These are phyloP conservation scores for Luffa aegyptiaca DNA, from an alignment of 306 rosid species.

Conservation along the genomic window DNA sequence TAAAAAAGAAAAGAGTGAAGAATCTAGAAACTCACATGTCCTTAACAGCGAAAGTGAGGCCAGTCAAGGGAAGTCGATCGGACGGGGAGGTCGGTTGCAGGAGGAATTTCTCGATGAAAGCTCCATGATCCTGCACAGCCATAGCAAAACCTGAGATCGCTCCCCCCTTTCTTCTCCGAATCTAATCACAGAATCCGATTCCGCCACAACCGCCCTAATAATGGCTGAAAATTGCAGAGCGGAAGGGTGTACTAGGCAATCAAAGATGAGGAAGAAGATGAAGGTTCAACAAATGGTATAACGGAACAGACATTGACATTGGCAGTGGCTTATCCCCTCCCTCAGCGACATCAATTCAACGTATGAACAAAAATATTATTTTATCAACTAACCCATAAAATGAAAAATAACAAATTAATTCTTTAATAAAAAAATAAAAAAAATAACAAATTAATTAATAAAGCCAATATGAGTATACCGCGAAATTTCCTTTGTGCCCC, in stretches of 20 bases:
- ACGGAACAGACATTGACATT: not conserved
- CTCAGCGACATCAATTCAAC: not conserved
- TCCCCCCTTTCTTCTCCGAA: not conserved
- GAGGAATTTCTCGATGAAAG: slow-evolving; percentile 62
- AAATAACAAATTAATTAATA: no score
- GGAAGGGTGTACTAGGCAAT: not conserved
- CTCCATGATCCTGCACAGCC: slow-evolving; percentile 47
- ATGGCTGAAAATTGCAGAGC: not conserved
- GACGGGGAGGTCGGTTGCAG: slow-evolving; percentile 39
- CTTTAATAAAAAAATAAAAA: no score
- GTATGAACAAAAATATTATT: not conserved
- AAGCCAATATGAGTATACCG: no score
- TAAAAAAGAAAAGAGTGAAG: not conserved
- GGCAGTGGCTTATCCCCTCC: not conserved
- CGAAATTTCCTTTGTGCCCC: no score
- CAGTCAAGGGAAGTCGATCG: slow-evolving; percentile 38
- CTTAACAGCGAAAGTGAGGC: slow-evolving; percentile 84
- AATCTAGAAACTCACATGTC: slow-evolving; percentile 50
- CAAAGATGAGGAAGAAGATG: not conserved
- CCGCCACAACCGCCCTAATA: not conserved
- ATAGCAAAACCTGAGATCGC: slow-evolving; percentile 6
- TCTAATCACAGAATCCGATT: not conserved
- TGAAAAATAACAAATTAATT: no score
- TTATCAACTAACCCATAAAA: no score
- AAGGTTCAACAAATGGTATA: not conserved